Evolutionary conservation across 148 eudicot species (phyloP), one percentile per base, ranked within the genome.

Genomic region (Talinum fruticosum): DNA sequence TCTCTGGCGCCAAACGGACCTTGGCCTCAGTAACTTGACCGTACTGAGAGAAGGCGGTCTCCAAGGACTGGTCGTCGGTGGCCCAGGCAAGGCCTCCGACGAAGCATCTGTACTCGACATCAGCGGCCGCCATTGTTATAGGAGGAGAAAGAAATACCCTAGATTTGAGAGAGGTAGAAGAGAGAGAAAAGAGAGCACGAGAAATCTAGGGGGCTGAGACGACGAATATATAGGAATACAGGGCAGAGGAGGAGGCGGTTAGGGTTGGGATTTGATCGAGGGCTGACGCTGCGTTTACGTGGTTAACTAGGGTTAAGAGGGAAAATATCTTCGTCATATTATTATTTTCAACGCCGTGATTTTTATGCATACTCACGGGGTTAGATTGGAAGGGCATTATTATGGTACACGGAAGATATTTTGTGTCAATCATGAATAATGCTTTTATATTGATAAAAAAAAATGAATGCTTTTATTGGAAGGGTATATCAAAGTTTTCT

Each of bases 71-170:
- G 47, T 91, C 90, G 71, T 82, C 86, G 81, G 97, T 93, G 85
- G 90, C 93, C 97, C 97, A 93, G 0, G 97, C 96, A 18, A 93
- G 88, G 75, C 97, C 97, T 32, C 97, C 97, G 72, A 93, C 97
- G 85, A 93, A 93, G 81, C 98, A 93, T 37, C 98, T 84, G 84
- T 33, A 93, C 74, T 93, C 98, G 73, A 87, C 90, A 5, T 93
- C 97, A 0, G 87, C 84, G 19, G 86, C 69, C 29, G 88, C 87
- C 92, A 91, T 89, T 82, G 19, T 10, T 28, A 10, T 8, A 14
- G 12, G 33, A 34, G 16, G 5, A 54, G 34, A 77, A 23, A 35
- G 3, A 77, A 35, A 75, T 54, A 74, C 44, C 71, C 21, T 5
- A 69, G 1, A 24, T 12, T 36, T 23, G 26, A 34, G 28, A 10